phyloP scores from a whole-genome alignment of 768 basidiomycete species.

The Tubosaeta sp. region DNA sequence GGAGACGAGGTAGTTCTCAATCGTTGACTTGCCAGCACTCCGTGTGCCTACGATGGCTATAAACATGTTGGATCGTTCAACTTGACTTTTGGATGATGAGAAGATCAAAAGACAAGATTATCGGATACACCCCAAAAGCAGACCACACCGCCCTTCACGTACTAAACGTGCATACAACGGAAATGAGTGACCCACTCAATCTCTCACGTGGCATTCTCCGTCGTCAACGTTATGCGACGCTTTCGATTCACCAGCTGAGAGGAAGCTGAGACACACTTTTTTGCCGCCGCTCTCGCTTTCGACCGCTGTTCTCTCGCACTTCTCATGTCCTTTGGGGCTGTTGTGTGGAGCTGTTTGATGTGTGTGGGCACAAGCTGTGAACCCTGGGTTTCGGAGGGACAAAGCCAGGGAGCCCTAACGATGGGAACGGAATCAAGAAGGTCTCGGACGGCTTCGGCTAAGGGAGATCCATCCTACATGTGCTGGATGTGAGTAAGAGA shows the following conservation, averaged over 20 bases:
- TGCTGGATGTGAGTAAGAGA: slow-evolving; percentile 3
- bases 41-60: slow-evolving; percentile 64
- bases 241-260: slow-evolving; percentile 16
- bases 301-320: slow-evolving; percentile 56
- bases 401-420: slow-evolving; percentile 64
- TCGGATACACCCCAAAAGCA: neutral
- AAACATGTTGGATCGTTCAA: slow-evolving; percentile 44
- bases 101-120: neutral
- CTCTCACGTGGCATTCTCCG: slow-evolving; percentile 2
- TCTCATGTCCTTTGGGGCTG: slow-evolving; percentile 76
- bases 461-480: slow-evolving; percentile 40
- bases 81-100: neutral
- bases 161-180: neutral
- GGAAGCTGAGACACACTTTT: slow-evolving; percentile 17
- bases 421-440: slow-evolving; percentile 50
- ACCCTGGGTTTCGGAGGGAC: slow-evolving; percentile 19
- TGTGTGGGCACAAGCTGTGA: slow-evolving; percentile 59
- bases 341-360: slow-evolving; percentile 76
- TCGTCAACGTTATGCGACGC: slow-evolving; percentile 19
- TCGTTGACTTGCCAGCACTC: slow-evolving; percentile 55
- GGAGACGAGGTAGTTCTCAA: slow-evolving; percentile 55
- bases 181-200: neutral
- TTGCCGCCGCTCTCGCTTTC: slow-evolving; percentile 48
- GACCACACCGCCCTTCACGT: neutral
- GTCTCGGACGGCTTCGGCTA: slow-evolving; percentile 31